A percentile compares a stretch with the other conserved stretches of the same genome.
Evolutionary conservation across 164 flowering plant species (phyloP).

Genomic region (Tetracentron sinense): DNA sequence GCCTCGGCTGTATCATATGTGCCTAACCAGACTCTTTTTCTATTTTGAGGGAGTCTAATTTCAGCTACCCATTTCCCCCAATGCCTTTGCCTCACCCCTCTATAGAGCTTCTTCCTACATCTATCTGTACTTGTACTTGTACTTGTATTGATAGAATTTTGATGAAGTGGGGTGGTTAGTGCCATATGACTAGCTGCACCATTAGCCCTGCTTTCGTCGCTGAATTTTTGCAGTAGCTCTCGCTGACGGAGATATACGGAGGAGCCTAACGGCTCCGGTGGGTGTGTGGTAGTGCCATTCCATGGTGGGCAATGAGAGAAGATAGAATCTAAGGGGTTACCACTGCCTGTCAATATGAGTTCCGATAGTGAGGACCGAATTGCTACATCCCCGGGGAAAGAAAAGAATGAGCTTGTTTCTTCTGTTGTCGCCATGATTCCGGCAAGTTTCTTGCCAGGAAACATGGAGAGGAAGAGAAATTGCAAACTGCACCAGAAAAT

Average conservation of each 20-base stretch:
- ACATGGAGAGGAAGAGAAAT: background rate
- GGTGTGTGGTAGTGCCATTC: slow-evolving; percentile 14
- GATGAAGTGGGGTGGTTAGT: slow-evolving; percentile 11
- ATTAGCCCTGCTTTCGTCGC: slow-evolving; percentile 27
- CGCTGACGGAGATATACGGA: slow-evolving; percentile 71
- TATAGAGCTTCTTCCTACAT: slow-evolving; percentile 70
- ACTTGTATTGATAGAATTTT: background rate
- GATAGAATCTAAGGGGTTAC: slow-evolving; percentile 63
- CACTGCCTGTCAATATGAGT: slow-evolving; percentile 45
- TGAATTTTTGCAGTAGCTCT: slow-evolving; percentile 57
- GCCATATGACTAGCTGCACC: background rate
- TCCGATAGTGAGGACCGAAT: slow-evolving; percentile 52
- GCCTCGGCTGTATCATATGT: slow-evolving; percentile 88
- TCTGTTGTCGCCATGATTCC: slow-evolving; percentile 26
- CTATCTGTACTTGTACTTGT: slow-evolving; percentile 4
- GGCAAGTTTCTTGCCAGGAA: background rate
- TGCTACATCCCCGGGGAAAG: slow-evolving; percentile 13
- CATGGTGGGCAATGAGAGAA: slow-evolving; percentile 42
- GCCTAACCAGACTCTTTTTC: slow-evolving; percentile 90
- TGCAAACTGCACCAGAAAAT: slow-evolving; percentile 13
- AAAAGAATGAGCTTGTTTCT: slow-evolving; percentile 19
- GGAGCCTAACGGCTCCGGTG: slow-evolving; percentile 55
- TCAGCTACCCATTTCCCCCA: slow-evolving; percentile 99
- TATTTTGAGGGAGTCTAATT: slow-evolving; percentile 86
- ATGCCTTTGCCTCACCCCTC: slow-evolving; percentile 97